These are phyloP conservation scores for Chimonanthus salicifolius DNA, from an alignment of 164 flowering plant genomes.

Conservation along the genomic window DNA sequence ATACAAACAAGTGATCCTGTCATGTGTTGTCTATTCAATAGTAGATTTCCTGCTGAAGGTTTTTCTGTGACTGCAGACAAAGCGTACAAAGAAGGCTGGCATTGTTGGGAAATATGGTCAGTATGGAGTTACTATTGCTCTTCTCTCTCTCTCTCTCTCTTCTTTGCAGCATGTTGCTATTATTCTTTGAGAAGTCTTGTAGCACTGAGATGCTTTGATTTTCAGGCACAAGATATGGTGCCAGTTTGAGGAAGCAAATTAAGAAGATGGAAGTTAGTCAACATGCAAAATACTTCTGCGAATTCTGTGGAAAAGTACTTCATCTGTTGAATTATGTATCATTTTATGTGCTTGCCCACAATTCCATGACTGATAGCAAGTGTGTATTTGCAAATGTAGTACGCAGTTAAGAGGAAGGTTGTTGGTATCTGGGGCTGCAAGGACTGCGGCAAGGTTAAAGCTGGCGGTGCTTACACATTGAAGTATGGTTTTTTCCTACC, in stretches of 20 bases:
- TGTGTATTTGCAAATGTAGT: constrained; percentile 25
- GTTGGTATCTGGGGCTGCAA: constrained; percentile 91
- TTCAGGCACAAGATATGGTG: constrained; percentile 81
- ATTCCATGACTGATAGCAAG: not conserved
- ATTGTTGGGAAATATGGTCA: constrained; percentile 53
- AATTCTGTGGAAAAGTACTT: constrained; percentile 74
- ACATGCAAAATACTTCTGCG: constrained; percentile 77
- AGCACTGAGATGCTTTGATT: not conserved
- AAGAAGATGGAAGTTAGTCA: constrained; percentile 94
- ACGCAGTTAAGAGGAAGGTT: constrained; percentile 70
- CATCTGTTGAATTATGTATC: not conserved
- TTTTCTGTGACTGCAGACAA: constrained; percentile 26
- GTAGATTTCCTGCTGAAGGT: too few relatives aligned
- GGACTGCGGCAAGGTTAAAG: constrained; percentile 52
- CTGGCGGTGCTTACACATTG: constrained; percentile 46
- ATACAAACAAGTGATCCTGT: too few relatives aligned
- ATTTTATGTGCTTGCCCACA: not conserved
- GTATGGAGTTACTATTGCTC: not conserved
- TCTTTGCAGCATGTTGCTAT: not conserved
- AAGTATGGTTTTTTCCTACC: constrained; percentile 36
- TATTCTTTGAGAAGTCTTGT: not conserved
- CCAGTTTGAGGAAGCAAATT: constrained; percentile 76
- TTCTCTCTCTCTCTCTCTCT: not conserved
- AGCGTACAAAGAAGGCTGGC: constrained; percentile 55
- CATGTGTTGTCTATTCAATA: too few relatives aligned